Evolutionary conservation across 2,329 filamentous ascomycete genomes (phyloP), one percentile per base, ranked within the genome.

Genomic region (Verruconis gallopava): DNA sequence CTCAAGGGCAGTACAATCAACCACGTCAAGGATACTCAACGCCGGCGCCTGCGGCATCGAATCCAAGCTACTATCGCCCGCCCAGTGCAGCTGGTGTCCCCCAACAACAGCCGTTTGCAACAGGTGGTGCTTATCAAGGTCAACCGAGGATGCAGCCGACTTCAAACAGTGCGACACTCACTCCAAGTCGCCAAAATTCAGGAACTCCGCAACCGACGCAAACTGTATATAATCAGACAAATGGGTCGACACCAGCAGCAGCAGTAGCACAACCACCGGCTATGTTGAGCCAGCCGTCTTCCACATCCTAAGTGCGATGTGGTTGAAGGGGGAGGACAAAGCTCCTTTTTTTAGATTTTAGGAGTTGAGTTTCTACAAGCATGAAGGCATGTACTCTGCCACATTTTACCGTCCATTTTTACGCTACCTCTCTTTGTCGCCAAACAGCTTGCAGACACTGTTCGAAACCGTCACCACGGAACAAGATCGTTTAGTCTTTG

Each of bases 51-150:
- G 38, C 15, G 33, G 21, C 38, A 19, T 19, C 38, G 12, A 40
- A 40, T 18, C 3, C 38, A 17, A 30, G 21, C 4, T 40, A 40
- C 25, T 40, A 40, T 13, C 38, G 38, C 18, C 25, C 38, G n/a
- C 25, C 25, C 22, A 15, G 15, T 28, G 18, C 18, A n/a, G 21
- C 21, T 33, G 21, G 32, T n/a, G 25, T 9, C 21, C 21, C n/a
- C 5, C 21, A n/a, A 12, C 25, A 32, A 19, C 12, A 15, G n/a
- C 19, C 18, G 19, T 25, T 25, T 18, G 19, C 21, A 25, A 38
- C 30, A 15, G 22, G 37, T 15, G 14, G 35, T 13, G 17, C 25
- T 13, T 30, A 30, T 30, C 25, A 30, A n/a, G n/a, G n/a, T n/a
- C 25, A 30, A n/a, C 36, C 12, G 21, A 33, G 12, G 17, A 40